These are phyloP conservation scores for Sarcocystis neurona DNA, from an alignment of 169 alveolate species.

Conservation along the genomic window DNA sequence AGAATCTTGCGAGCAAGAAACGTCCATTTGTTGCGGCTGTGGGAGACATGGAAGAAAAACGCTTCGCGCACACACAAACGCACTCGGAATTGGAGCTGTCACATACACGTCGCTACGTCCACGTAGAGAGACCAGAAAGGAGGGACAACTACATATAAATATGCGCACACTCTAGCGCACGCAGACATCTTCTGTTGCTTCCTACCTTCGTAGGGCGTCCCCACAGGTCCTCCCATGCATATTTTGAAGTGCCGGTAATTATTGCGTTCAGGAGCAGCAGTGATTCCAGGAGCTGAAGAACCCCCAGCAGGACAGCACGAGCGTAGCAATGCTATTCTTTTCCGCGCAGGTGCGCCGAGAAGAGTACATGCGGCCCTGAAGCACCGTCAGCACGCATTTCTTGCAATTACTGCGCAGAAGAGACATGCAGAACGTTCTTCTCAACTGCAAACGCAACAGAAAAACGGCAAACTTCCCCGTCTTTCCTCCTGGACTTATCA, in stretches of 20 bases:
- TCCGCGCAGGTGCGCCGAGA: neutral
- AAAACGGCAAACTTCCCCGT: no score
- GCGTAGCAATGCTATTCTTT: neutral
- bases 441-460: no score
- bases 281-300: slow-evolving; percentile 92
- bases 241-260: slow-evolving; percentile 95
- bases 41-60: no score
- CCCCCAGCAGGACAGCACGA: neutral
- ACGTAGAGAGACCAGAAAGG: no score
- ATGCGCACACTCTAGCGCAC: neutral
- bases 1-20: no score
- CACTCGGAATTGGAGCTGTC: no score
- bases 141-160: neutral
- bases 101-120: no score
- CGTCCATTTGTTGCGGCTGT: no score
- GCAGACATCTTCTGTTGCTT: neutral
- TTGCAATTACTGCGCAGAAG: no score
- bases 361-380: neutral
- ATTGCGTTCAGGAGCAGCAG: slow-evolving; percentile 91
- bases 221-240: slow-evolving; percentile 94
- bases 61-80: no score
- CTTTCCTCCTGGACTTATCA: no score
- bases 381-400: neutral
- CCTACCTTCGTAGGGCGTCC: slow-evolving; percentile 97
- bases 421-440: no score